Evolutionary conservation across 2,329 filamentous ascomycete genomes (phyloP), one percentile per base, ranked within the genome.

Genomic region (Ceratocystis huliohia): DNA sequence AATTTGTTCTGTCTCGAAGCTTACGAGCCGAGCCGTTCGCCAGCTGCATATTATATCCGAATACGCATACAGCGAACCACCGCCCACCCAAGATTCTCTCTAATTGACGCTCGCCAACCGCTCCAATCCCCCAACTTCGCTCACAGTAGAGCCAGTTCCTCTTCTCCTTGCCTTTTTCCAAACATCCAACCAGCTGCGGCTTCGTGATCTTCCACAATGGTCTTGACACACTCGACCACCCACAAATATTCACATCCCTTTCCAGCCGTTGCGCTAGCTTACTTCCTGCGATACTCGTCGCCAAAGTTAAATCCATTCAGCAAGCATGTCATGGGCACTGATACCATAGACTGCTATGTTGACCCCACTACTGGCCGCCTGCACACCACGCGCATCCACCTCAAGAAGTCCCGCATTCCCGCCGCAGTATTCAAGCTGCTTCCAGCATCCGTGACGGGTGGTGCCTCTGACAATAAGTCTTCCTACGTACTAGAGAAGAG

Each of bases 241-340:
- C 87, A 89, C 75, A 84, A 82, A 72, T 91, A 92, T 80, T 82
- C 86, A 70, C 90, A 93, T 76, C 87, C 88, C 62, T 93, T 93
- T 78, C 86, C 88, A 69, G 89, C 89, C 74, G 89, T 94, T 69
- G 91, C 89, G 62, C 86, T 94, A 75, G 89, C 89, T 77, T 94
- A 91, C 81, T 94, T 93, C 77, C 86, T 94, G 63, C 88, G 89
- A 70, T 94, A 94, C 77, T 91, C 88, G 68, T 84, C 82, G 4
- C 81, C 82, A 37, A 79, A 83, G 70, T 78, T 83, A 70, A 94
- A 93, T 73, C 89, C 89, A 5, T 92, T 93, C 78, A 87, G 86
- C 70, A 85, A 83, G 69, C 89, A 94, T 78, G 89, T 94, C 65
- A 79, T 91, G 71, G 90, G 88, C 73, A 91, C 88, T 75, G 89